Evolutionary conservation across 2,329 filamentous ascomycete species (phyloP).

Genomic region (Pestalotiopsis sp.): DNA sequence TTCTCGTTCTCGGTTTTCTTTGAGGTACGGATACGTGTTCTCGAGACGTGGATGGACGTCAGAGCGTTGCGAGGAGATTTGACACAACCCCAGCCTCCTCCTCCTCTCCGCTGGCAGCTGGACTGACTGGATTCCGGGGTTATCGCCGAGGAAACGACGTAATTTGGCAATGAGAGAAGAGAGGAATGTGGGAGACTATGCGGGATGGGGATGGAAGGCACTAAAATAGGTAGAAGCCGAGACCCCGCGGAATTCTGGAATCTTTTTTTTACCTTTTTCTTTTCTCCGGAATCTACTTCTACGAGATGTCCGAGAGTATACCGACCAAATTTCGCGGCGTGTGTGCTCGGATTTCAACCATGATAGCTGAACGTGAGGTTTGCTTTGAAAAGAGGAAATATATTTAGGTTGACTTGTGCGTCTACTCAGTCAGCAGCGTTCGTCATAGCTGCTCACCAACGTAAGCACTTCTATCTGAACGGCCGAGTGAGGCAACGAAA

Average conservation of each 20-base stretch:
- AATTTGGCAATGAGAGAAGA: neutral
- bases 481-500: neutral
- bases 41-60: neutral
- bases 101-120: neutral
- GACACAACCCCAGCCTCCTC: neutral
- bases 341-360: too few relatives aligned
- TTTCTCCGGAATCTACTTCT: too few relatives aligned
- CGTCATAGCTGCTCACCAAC: neutral
- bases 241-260: too few relatives aligned
- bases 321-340: too few relatives aligned
- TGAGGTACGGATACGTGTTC: neutral
- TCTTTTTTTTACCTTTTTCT: too few relatives aligned
- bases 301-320: neutral
- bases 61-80: neutral
- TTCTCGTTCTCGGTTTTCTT: too few relatives aligned
- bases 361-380: too few relatives aligned
- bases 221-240: too few relatives aligned
- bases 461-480: neutral
- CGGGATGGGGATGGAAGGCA: too few relatives aligned
- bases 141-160: neutral
- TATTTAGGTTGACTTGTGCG: neutral
- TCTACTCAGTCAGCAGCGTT: neutral
- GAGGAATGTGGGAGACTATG: neutral
- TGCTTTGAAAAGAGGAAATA: neutral
- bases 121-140: neutral